These are phyloP conservation scores for Cardamine chenopodiifolia DNA, from an alignment of 345 rosid species.

Conservation along the genomic window DNA sequence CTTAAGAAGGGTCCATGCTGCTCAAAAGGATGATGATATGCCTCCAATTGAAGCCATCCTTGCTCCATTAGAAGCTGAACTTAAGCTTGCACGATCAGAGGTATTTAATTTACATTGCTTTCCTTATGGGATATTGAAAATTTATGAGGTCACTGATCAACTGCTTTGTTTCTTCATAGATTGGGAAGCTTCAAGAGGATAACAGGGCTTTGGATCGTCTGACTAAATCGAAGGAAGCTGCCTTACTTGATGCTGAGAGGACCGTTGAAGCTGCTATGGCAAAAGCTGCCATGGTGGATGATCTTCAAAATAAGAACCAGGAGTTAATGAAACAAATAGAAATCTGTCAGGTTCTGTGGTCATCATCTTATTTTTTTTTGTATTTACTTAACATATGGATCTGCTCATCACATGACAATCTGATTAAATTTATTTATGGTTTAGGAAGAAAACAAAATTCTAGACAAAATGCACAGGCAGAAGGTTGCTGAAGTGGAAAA, in stretches of 20 bases:
- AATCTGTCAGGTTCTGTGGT: slow-evolving; percentile 82
- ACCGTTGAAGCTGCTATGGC: slow-evolving; percentile 88
- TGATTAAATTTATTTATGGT: slow-evolving; percentile 11
- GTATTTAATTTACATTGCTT: slow-evolving; percentile 37
- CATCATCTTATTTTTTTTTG: slow-evolving; percentile 24
- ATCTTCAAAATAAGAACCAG: slow-evolving; percentile 97
- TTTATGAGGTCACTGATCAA: neutral
- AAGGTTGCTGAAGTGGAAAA: slow-evolving; percentile 99
- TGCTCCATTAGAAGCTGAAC: slow-evolving; percentile 98
- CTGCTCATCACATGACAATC: slow-evolving; percentile 5
- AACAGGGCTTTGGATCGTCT: slow-evolving; percentile 97
- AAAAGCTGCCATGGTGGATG: slow-evolving; percentile 98
- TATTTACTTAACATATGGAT: neutral
- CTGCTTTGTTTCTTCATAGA: slow-evolving; percentile 50
- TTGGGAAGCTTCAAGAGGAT: slow-evolving; percentile 98
- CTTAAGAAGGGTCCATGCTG: slow-evolving; percentile 98
- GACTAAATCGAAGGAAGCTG: slow-evolving; percentile 99
- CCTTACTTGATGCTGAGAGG: slow-evolving; percentile 94
- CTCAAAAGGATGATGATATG: slow-evolving; percentile 99
- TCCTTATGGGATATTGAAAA: neutral
- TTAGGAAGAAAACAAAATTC: slow-evolving; percentile 97
- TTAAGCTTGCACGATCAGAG: slow-evolving; percentile 96
- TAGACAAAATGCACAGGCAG: slow-evolving; percentile 97
- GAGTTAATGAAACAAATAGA: slow-evolving; percentile 97
- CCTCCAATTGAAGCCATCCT: slow-evolving; percentile 99